These are phyloP conservation scores for Fraxinus velutina DNA, from an alignment of 305 asterid species.

Conservation along the genomic window DNA sequence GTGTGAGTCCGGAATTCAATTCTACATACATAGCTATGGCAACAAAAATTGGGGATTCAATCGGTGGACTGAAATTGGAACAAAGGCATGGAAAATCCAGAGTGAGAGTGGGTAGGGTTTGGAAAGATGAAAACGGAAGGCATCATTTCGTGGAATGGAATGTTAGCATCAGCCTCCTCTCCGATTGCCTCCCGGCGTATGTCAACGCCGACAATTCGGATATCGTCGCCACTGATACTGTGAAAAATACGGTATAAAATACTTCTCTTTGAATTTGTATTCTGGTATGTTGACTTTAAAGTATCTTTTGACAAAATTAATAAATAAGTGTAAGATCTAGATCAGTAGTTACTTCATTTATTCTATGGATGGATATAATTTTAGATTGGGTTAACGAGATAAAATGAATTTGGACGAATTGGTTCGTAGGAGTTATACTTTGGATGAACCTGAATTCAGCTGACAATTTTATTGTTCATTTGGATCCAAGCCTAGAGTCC, in stretches of 20 bases:
- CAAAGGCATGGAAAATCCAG: slow-evolving; percentile 88
- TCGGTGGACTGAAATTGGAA: slow-evolving; percentile 53
- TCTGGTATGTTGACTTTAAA: background rate
- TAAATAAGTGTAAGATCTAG: background rate
- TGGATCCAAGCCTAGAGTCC: background rate
- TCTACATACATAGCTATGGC: background rate
- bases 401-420: background rate
- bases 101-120: slow-evolving; percentile 77
- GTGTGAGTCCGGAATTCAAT: background rate
- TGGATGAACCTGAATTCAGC: background rate
- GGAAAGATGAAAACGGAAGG: slow-evolving; percentile 62
- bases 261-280: background rate
- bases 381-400: background rate
- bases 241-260: slow-evolving; percentile 69
- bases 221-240: slow-evolving; percentile 92
- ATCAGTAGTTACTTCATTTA: background rate
- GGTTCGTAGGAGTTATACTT: background rate
- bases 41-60: background rate
- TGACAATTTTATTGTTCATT: background rate
- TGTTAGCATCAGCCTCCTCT: slow-evolving; percentile 76
- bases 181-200: slow-evolving; percentile 78
- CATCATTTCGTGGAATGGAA: slow-evolving; percentile 80
- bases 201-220: slow-evolving; percentile 58
- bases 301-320: background rate
- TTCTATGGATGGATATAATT: background rate